A percentile compares a stretch with the other conserved stretches of the same genome.
Evolutionary conservation across 306 rosid species (phyloP).

Genomic region (Dryas octopetala): DNA sequence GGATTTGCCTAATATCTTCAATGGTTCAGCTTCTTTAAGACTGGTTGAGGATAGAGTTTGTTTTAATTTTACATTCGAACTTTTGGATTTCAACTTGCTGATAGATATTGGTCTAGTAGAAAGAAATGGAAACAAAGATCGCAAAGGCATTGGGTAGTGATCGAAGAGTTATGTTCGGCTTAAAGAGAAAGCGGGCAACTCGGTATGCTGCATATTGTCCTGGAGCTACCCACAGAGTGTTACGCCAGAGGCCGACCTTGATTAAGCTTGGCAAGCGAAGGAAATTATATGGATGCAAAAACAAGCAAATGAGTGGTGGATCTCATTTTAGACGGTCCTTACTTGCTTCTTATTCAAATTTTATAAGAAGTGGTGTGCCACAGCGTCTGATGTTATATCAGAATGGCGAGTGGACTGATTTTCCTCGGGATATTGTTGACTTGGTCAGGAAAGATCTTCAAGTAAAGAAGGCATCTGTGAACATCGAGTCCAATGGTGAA

Average conservation of each 20-base stretch:
- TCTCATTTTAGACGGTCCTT: slow-evolving; percentile 38
- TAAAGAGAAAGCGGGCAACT: slow-evolving; percentile 58
- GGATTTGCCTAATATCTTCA: slow-evolving; percentile 41
- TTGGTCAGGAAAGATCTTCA: slow-evolving; percentile 58
- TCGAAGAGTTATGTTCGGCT: slow-evolving; percentile 28
- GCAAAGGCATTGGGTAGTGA: slow-evolving; percentile 65
- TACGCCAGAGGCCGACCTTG: slow-evolving; percentile 30
- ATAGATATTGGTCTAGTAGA: slow-evolving; percentile 56
- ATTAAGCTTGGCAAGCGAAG: slow-evolving; percentile 44
- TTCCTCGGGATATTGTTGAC: slow-evolving; percentile 58
- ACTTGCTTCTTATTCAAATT: slow-evolving; percentile 53
- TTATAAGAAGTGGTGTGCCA: slow-evolving; percentile 64
- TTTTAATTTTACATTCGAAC: slow-evolving; percentile 32
- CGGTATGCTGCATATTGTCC: slow-evolving; percentile 35
- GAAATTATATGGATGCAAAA: slow-evolving; percentile 38
- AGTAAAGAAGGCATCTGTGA: slow-evolving; percentile 59
- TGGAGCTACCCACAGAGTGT: slow-evolving; percentile 39
- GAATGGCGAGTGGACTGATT: slow-evolving; percentile 70
- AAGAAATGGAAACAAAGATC: slow-evolving; percentile 55
- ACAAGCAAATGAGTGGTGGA: slow-evolving; percentile 32
- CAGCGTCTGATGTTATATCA: slow-evolving; percentile 70
- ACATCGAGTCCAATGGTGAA: slow-evolving; percentile 58
- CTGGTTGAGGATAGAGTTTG: slow-evolving; percentile 37
- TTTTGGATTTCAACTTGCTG: slow-evolving; percentile 47
- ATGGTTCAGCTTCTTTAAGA: slow-evolving; percentile 39